Evolutionary conservation across 768 basidiomycete genomes (phyloP), one percentile per base, ranked within the genome.

Genomic region (Termitomyces sp.): DNA sequence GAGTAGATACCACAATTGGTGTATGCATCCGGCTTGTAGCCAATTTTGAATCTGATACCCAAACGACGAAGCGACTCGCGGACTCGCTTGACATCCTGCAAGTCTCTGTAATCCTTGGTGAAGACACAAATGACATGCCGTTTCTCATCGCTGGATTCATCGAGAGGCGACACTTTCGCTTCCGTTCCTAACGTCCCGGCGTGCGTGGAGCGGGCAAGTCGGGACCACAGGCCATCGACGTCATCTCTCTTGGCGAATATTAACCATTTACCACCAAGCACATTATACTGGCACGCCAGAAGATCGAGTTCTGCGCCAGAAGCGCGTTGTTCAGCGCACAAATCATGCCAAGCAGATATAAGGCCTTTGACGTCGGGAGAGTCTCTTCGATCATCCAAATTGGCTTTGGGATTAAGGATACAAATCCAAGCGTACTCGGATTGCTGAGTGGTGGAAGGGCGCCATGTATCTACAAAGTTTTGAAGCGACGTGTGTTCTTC

Each of bases 11-110:
- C 17, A 37, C 57, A 60, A 35, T 53, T 7, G 15, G 57, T 60
- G 46, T 59, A 66, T 10, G 56, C 53, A 26, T 63, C 55, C 12
- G 61, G 55, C 52, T 66, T 66, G 45, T 61, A 62, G 14, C 55
- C 46, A 41, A 64, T 63, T 35, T 43, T 57, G 24, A 22, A 6
- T 40, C 53, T 62, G 37, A 62, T 14, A 3, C 62, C 61, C 43
- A 64, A 51, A 38, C 56, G 48, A 30, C 57, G 46, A 22, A 64
- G 54, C 0, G 35, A 51, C 4, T 60, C 55, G 28, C 62, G 58
- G 9, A 64, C 58, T 28, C 35, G 48, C 15, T 49, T 38, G 3
- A 64, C 56, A 22, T 62, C 61, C 2, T 5, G 19, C 17, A 14
- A 10, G 45, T 62, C 41, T n/a, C 51, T 60, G 48, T 57, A 62